Conservation (phyloP, 495 filamentous ascomycete genomes). For the Trichoderma gamsii region DNA sequence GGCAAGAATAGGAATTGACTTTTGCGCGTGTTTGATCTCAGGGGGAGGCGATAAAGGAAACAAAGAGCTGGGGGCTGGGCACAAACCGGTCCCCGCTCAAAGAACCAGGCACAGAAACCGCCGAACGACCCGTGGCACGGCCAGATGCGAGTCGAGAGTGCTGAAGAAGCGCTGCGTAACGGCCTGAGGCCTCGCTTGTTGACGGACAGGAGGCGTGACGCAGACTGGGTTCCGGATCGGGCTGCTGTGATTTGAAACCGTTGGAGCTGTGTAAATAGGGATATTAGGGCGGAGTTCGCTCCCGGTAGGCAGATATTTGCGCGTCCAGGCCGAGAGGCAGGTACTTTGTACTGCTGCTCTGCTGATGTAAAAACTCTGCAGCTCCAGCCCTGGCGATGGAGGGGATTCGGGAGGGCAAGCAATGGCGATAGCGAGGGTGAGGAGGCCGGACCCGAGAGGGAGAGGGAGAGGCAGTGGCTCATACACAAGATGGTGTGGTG, state of each 20-base stretch:
- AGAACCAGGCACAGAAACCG: neutral
- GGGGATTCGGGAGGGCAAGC: neutral
- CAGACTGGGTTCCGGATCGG: neutral
- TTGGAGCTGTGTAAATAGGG: too few species aligned
- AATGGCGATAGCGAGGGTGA: neutral
- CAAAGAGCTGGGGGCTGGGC: neutral
- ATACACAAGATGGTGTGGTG: constrained; percentile 11
- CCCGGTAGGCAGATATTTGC: too few species aligned
- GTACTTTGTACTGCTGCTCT: too few species aligned
- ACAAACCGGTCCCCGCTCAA: neutral
- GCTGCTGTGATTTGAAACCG: neutral
- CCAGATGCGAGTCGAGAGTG: neutral
- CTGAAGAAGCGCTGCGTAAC: neutral
- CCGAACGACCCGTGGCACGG: neutral
- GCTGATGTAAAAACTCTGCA: too few species aligned
- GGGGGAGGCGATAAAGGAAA: neutral
- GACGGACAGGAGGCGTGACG: neutral
- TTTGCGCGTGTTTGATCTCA: neutral
- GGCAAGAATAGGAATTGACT: neutral
- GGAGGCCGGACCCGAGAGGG: neutral
- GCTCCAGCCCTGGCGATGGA: neutral
- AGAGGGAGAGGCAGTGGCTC: neutral
- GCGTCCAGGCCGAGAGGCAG: too few species aligned
- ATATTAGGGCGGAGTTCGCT: too few species aligned
- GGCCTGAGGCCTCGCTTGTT: neutral